Percentiles rank a stretch among this genome's conserved stretches.
phyloP scores from a whole-genome alignment of 306 rosid genomes.

The Phaseolus lunatus region DNA sequence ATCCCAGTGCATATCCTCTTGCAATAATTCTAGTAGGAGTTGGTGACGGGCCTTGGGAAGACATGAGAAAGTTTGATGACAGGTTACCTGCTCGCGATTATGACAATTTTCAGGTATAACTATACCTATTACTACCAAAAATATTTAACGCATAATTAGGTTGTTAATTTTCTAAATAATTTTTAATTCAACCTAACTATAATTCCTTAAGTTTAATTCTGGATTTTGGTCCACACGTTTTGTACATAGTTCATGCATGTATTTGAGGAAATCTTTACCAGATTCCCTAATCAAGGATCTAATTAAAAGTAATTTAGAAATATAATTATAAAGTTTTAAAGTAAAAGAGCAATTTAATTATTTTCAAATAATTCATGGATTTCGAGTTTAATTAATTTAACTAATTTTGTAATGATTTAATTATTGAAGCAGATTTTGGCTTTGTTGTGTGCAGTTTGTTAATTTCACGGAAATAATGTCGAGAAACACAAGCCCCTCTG shows the following conservation, averaged over 20 bases:
- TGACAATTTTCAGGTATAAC: slow-evolving; percentile 85
- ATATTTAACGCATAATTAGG: background rate
- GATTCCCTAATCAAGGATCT: no score
- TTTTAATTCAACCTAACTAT: background rate
- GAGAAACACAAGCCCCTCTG: slow-evolving; percentile 45
- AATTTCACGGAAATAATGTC: slow-evolving; percentile 80
- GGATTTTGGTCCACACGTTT: no score
- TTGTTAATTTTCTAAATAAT: background rate
- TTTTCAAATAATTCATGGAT: no score
- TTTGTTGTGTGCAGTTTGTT: slow-evolving; percentile 65
- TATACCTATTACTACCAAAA: background rate
- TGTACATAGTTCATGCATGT: no score
- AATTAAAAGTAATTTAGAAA: no score
- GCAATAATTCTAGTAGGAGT: slow-evolving; percentile 89
- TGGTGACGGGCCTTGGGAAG: slow-evolving; percentile 99
- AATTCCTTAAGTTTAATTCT: no score
- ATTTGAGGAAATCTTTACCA: no score
- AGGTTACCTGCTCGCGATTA: slow-evolving; percentile 79
- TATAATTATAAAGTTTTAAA: no score
- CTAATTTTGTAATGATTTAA: no score
- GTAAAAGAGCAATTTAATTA: no score
- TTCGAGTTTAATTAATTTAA: no score
- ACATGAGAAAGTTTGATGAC: slow-evolving; percentile 91
- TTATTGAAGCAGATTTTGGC: background rate
- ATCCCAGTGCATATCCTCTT: slow-evolving; percentile 73